Conservation (phyloP, 2,329 filamentous ascomycete species). For the Lasiodiplodia sp. region DNA sequence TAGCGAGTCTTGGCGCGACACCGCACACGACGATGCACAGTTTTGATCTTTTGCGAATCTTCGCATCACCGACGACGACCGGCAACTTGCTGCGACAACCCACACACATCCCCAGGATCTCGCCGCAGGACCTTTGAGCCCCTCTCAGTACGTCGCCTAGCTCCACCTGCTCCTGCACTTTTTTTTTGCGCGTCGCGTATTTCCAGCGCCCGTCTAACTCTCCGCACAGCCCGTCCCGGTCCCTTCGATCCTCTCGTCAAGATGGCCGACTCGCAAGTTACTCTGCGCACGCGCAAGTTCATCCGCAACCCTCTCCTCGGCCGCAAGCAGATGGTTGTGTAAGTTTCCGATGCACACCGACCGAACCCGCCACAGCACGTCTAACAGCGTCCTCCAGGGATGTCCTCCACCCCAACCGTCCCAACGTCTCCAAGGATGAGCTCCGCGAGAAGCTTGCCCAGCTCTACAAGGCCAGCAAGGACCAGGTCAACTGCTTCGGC, state of each 20-base stretch:
- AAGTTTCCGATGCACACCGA: conserved; percentile 47
- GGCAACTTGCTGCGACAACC: conserved; percentile 31
- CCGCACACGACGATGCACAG: conserved; percentile 24
- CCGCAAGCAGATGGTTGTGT: conserved; percentile 99
- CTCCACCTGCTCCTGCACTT: not conserved
- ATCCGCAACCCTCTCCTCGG: conserved; percentile 99
- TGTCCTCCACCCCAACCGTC: conserved; percentile 97
- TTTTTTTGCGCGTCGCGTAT: not conserved
- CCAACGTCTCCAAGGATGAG: conserved; percentile 99
- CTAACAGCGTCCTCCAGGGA: conserved; percentile 68
- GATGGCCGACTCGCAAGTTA: conserved; percentile 80
- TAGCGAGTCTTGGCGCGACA: conserved; percentile 29
- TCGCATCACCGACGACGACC: conserved; percentile 29
- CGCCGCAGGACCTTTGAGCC: conserved; percentile 29
- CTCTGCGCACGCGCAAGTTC: conserved; percentile 95
- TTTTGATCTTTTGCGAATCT: conserved; percentile 26
- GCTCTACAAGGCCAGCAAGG: conserved; percentile 98
- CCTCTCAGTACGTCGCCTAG: conserved; percentile 19
- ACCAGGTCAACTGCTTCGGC: conserved; percentile 97
- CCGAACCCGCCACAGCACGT: conserved; percentile 29
- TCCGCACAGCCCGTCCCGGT: conserved; percentile 25
- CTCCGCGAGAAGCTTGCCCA: conserved; percentile 92
- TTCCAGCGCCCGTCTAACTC: conserved; percentile 8
- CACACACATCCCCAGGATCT: conserved; percentile 27
- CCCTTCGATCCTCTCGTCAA: conserved; percentile 52